Percentiles rank a stretch among this genome's conserved stretches.
These are phyloP conservation scores for Aspergillus sojae DNA, from an alignment of 2,329 filamentous ascomycete species.

Conservation along the genomic window DNA sequence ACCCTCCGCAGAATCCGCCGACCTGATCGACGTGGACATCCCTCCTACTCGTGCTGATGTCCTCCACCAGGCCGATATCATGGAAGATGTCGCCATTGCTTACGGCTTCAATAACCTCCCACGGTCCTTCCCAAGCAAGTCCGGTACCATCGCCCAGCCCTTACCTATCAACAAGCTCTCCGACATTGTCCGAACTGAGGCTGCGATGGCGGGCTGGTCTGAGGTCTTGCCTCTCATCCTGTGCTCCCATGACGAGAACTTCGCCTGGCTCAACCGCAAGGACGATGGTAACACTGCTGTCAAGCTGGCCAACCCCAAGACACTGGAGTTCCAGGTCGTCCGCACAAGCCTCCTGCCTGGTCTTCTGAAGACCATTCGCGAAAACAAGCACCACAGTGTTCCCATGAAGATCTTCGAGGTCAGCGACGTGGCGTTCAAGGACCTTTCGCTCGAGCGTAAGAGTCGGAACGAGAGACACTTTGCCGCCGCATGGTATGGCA, in stretches of 20 bases:
- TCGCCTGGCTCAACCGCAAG: conserved; percentile 86
- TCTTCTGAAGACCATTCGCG: conserved; percentile 87
- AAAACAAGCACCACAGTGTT: conserved; percentile 86
- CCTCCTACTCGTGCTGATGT: conserved; percentile 92
- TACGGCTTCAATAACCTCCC: conserved; percentile 98
- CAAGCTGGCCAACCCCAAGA: conserved; percentile 89
- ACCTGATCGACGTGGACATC: conserved; percentile 78
- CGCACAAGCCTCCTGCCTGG: conserved; percentile 84
- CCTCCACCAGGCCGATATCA: conserved; percentile 94
- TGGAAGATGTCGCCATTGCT: conserved; percentile 96
- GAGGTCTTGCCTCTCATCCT: conserved; percentile 96
- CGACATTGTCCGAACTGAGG: conserved; percentile 86
- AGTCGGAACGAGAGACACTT: conserved; percentile 93
- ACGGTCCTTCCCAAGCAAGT: conserved; percentile 81
- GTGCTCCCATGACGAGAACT: conserved; percentile 98
- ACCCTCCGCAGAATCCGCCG: conserved; percentile 69
- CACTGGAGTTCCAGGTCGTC: conserved; percentile 88
- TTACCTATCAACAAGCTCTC: conserved; percentile 90
- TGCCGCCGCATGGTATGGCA: conserved; percentile 93
- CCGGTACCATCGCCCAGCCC: conserved; percentile 82
- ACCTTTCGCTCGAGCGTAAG: conserved; percentile 77
- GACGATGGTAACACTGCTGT: conserved; percentile 84
- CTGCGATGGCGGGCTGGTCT: conserved; percentile 92
- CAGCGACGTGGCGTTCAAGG: conserved; percentile 90
- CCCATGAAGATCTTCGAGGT: conserved; percentile 94